A percentile compares a stretch with the other conserved stretches of the same genome.
Conservation (phyloP, 176 grass and related monocot genomes). For the Aechmea fasciata region DNA sequence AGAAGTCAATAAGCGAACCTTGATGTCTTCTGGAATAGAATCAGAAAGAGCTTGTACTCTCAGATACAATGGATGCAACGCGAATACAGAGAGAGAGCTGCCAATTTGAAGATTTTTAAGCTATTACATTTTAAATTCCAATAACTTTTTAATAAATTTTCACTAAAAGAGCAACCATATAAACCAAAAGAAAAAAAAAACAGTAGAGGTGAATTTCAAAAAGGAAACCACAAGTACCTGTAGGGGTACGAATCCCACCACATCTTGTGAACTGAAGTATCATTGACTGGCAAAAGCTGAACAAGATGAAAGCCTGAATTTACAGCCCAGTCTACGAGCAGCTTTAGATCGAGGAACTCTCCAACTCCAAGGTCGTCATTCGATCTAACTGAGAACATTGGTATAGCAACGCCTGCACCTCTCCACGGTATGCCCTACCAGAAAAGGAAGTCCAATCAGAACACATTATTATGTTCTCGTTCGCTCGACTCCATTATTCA, state of each 20-base stretch:
- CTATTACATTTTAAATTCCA: not conserved
- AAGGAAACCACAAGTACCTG: slow-evolving; percentile 31
- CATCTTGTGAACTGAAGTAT: slow-evolving; percentile 91
- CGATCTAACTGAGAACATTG: slow-evolving; percentile 81
- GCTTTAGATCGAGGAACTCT: slow-evolving; percentile 95
- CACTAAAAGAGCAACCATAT: not conserved
- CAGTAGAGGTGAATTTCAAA: not conserved
- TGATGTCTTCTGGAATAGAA: slow-evolving; percentile 66
- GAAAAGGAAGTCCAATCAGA: slow-evolving; percentile 30
- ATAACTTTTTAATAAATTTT: not conserved
- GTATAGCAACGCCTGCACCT: slow-evolving; percentile 92
- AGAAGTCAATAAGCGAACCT: slow-evolving; percentile 27
- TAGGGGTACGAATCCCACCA: slow-evolving; percentile 99
- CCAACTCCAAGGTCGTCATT: slow-evolving; percentile 89
- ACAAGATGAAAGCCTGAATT: slow-evolving; percentile 94
- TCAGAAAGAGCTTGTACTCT: slow-evolving; percentile 87
- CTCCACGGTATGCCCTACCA: slow-evolving; percentile 79
- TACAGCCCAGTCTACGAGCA: slow-evolving; percentile 92
- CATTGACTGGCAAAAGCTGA: slow-evolving; percentile 89
- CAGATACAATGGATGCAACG: slow-evolving; percentile 85
- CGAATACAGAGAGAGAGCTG: slow-evolving; percentile 97
- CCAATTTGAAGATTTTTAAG: slow-evolving; percentile 12
- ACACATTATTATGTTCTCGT: not conserved
- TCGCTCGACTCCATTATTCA: not conserved
- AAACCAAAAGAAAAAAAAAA: not conserved